These are phyloP conservation scores for Rhodotorula sp. DNA, from an alignment of 1,284 basidiomycete genomes.

Conservation along the genomic window DNA sequence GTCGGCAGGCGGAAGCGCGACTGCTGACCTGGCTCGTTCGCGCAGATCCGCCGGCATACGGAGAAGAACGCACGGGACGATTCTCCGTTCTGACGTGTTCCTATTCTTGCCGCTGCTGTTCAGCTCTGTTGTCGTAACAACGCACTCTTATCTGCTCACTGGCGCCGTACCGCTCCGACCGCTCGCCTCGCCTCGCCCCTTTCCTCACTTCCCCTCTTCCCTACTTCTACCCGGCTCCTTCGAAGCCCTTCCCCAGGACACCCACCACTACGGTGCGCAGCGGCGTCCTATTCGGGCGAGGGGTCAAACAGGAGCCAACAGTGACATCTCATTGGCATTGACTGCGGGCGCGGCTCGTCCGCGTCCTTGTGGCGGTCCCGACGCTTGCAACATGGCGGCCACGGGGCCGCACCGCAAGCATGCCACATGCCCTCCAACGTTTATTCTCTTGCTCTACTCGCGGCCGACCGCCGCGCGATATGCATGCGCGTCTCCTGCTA, in stretches of 20 bases:
- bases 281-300: constrained; percentile 29
- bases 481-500: neutral
- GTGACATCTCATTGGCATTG: neutral
- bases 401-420: neutral
- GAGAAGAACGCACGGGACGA: neutral
- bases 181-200: neutral
- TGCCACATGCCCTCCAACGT: neutral
- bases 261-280: constrained; percentile 10
- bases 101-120: too few species aligned
- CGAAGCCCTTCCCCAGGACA: constrained; percentile 40
- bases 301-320: constrained; percentile 40
- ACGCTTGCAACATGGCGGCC: neutral
- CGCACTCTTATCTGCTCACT: neutral
- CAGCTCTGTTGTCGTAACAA: constrained; percentile 1
- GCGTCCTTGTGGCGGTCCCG: neutral
- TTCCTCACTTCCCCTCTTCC: neutral
- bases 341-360: neutral
- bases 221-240: constrained; percentile 25
- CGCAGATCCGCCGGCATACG: constrained; percentile 14
- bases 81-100: too few species aligned
- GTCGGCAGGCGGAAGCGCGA: fast-evolving
- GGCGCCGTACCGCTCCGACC: neutral
- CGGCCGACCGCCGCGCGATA: too few species aligned
- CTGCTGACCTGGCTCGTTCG: neutral
- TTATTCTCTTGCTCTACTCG: neutral